These are phyloP conservation scores for Aspergillus tanneri DNA, from an alignment of 2,329 filamentous ascomycete genomes.

Conservation along the genomic window DNA sequence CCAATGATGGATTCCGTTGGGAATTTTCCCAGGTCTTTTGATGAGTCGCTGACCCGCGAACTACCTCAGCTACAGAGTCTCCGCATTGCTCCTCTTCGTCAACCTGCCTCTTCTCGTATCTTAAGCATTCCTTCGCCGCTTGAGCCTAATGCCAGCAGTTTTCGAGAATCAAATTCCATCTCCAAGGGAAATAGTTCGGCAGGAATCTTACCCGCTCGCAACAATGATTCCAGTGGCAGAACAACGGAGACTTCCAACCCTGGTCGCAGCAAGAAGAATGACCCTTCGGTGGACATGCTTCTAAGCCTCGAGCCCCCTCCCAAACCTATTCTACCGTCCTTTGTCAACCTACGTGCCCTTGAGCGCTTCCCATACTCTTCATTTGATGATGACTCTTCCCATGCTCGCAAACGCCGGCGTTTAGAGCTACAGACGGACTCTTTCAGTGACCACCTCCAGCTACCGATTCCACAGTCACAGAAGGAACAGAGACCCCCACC, in stretches of 20 bases:
- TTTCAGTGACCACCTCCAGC: slow-evolving; percentile 47
- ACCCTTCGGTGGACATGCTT: slow-evolving; percentile 30
- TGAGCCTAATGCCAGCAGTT: slow-evolving; percentile 43
- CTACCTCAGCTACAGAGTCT: slow-evolving; percentile 43
- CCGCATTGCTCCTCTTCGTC: slow-evolving; percentile 49
- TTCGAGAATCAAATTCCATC: slow-evolving; percentile 31
- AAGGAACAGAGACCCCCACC: slow-evolving; percentile 46
- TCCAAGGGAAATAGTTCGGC: slow-evolving; percentile 28
- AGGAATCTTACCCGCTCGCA: slow-evolving; percentile 32
- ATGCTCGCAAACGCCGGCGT: slow-evolving; percentile 45
- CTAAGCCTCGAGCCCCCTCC: slow-evolving; percentile 39
- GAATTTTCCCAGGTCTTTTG: slow-evolving; percentile 35
- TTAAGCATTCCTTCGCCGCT: slow-evolving; percentile 46
- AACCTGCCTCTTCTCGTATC: slow-evolving; percentile 44
- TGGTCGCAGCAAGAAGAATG: slow-evolving; percentile 37
- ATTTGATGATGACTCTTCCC: slow-evolving; percentile 38
- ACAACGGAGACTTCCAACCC: slow-evolving; percentile 38
- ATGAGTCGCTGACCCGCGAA: slow-evolving; percentile 45
- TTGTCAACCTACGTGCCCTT: slow-evolving; percentile 49
- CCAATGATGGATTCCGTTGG: slow-evolving; percentile 34
- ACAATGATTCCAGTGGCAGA: slow-evolving; percentile 35
- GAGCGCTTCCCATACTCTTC: slow-evolving; percentile 46
- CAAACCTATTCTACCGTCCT: slow-evolving; percentile 45
- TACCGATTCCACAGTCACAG: slow-evolving; percentile 50
- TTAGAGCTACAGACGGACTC: slow-evolving; percentile 42